Evolutionary conservation across 202 grass and related monocot species (phyloP), one percentile per base, ranked within the genome.

Genomic region (Brachypodium distachyon): DNA sequence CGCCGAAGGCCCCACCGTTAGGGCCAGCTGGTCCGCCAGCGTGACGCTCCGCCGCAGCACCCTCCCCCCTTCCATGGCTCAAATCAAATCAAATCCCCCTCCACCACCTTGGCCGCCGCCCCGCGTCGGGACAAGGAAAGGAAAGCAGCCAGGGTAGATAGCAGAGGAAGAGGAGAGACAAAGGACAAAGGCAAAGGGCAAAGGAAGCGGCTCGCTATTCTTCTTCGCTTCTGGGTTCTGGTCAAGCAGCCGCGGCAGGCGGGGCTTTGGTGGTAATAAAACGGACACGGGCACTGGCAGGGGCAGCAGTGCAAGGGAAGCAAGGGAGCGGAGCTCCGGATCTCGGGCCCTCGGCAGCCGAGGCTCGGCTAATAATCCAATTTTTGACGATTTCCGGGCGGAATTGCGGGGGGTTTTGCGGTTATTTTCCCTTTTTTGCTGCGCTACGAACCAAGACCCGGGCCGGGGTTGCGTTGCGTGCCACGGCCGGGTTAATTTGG

Each of bases 21-120:
- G n/a, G 29, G 86, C 84, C 2, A 96, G 92, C 72, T 92, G 85
- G 77, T 96, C 92, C 16, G 86, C 90, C 40, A 96, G 92, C 59
- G 89, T 96, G 0, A 91, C 85, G 71, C 92, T 89, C 29, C 85
- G 86, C 46, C 92, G 86, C 72, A 85, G 72, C 61, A 87, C 66
- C 86, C 76, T 61, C 43, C 90, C 78, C 23, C 77, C 90, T 86
- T 83, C 83, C 19, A 34, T 17, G 49, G 49, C 3, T 0, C n/a
- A 13, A 11, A 12, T 3, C 41, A 5, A 7, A 2, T 7, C 10
- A 21, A 22, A 64, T 3, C 4, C 22, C 12, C 40, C 23, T 7
- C 33, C 1, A 0, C 47, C 22, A 0, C 18, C 46, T 36, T 58
- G 26, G 55, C 12, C 48, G 76, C 33, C 52, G 52, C 23, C 16